These are phyloP conservation scores for Alopecurus myosuroides DNA, from an alignment of 176 grass and related monocot genomes.

Conservation along the genomic window DNA sequence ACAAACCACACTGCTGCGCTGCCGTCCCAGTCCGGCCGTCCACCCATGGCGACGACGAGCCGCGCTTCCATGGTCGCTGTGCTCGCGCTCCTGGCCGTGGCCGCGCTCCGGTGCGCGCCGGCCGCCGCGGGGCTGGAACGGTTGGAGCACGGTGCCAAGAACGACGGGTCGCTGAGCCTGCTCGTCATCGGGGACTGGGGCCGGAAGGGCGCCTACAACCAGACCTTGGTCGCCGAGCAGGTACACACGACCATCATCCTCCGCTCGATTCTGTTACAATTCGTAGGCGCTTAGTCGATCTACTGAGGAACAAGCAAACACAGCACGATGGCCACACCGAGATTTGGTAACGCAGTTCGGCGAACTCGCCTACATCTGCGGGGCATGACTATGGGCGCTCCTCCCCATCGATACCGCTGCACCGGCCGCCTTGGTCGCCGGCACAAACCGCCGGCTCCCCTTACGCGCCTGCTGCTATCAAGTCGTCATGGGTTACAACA, in stretches of 20 bases:
- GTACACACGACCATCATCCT: conserved; percentile 2
- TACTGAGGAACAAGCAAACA: too few species aligned
- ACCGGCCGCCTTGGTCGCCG: too few species aligned
- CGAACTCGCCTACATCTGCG: too few species aligned
- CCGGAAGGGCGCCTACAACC: conserved; percentile 68
- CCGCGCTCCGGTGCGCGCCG: conserved; percentile 21
- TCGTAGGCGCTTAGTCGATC: too few species aligned
- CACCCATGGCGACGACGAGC: conserved; percentile 29
- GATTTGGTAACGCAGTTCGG: too few species aligned
- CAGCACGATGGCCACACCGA: too few species aligned
- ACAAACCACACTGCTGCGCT: neutral
- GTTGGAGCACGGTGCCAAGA: conserved; percentile 48
- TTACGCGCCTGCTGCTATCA: too few species aligned
- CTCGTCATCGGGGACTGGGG: conserved; percentile 90
- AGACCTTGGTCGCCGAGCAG: conserved; percentile 67
- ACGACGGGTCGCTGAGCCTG: conserved; percentile 50
- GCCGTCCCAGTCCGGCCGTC: neutral
- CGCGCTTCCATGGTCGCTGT: neutral
- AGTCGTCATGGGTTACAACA: too few species aligned
- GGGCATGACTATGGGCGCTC: too few species aligned
- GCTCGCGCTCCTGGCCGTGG: conserved; percentile 24
- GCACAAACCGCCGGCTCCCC: too few species aligned
- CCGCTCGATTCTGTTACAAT: too few species aligned
- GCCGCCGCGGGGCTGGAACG: conserved; percentile 31
- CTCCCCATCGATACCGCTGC: too few species aligned